Percentiles rank a stretch among this genome's conserved stretches.
These are phyloP conservation scores for Malus hybrid DNA, from an alignment of 331 rosid genomes.

Conservation along the genomic window DNA sequence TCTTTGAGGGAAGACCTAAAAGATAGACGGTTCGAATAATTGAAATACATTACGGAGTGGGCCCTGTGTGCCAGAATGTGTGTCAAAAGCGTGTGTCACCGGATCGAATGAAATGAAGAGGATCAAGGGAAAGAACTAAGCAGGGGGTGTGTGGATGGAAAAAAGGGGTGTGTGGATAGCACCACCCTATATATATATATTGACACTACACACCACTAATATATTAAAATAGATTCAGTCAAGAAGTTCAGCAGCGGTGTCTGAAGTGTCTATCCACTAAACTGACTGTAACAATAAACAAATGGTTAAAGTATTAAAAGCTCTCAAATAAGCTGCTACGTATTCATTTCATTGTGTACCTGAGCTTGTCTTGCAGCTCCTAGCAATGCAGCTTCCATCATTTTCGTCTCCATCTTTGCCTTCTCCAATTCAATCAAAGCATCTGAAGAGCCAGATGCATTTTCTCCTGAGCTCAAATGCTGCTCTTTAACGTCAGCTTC, in stretches of 20 bases:
- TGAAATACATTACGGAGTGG: too few species aligned
- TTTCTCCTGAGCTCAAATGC: slow-evolving; percentile 33
- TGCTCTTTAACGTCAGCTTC: slow-evolving; percentile 36
- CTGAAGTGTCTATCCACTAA: background rate
- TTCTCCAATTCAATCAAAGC: slow-evolving; percentile 59
- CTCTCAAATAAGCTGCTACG: background rate
- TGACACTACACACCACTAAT: background rate
- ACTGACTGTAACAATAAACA: background rate
- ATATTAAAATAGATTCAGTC: background rate
- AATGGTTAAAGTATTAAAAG: background rate
- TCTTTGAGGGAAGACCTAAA: too few species aligned
- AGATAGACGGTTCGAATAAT: too few species aligned
- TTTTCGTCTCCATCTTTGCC: slow-evolving; percentile 73
- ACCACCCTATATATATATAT: background rate
- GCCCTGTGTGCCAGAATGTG: too few species aligned
- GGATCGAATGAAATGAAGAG: too few species aligned
- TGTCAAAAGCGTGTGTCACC: too few species aligned
- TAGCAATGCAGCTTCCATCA: slow-evolving; percentile 95
- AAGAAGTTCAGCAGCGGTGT: background rate
- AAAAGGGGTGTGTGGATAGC: too few species aligned
- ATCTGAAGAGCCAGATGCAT: slow-evolving; percentile 29
- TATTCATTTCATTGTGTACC: slow-evolving; percentile 37
- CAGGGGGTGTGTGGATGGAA: too few species aligned
- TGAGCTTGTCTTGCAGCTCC: slow-evolving; percentile 99
- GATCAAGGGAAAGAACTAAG: too few species aligned